Base-by-base conservation (phyloP, 768 basidiomycete species). In the Xanthoconium purpureum region DNA sequence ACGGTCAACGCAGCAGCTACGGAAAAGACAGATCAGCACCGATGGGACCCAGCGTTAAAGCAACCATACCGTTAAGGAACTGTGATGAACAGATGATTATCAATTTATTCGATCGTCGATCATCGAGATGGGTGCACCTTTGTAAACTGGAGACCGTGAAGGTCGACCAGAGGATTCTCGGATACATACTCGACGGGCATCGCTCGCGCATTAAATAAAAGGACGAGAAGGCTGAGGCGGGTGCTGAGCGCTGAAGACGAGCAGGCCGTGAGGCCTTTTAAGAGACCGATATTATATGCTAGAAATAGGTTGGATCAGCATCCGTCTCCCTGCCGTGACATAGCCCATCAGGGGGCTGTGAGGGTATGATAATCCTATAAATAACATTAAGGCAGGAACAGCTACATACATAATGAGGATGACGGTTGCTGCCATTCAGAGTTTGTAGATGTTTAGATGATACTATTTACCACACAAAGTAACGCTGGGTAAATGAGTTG, bases 1-100 rank as follows among this genome's bases (percentile, higher is more conserved):
- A 30, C 28, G 2, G 58, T 54, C 52, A 66, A 18, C 0, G 57
- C 66, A 46, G 66, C 66, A 14, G 66, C 66, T 66, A 29, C 6
- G n/a, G 2, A 20, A 37, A 30, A 40, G 38, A 24, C 15, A 8
- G 28, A 30, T 57, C 18, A 58, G 36, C 3, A 1, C 12, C n/a
- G 6, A 33, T 10, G 18, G 32, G 33, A 45, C 6, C 14, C 10
- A 35, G 29, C 2, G 33, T 3, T 9, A 35, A 40, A 9, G 4
- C 3, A 38, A 5, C 17, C 54, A 1, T 55, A 66, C 66, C 63
- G 14, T 68, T 66, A 8, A 66, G 38, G 46, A 53, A 58, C 66
- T 66, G 32, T 13, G 46, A 32, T 13, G 15, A 17, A 7, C 11
- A 30, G 6, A 24, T 3, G 14, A 6, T 46, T 2, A 4, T 57